phyloP scores from a whole-genome alignment of 768 basidiomycete species.

The Podaxis sp. region DNA sequence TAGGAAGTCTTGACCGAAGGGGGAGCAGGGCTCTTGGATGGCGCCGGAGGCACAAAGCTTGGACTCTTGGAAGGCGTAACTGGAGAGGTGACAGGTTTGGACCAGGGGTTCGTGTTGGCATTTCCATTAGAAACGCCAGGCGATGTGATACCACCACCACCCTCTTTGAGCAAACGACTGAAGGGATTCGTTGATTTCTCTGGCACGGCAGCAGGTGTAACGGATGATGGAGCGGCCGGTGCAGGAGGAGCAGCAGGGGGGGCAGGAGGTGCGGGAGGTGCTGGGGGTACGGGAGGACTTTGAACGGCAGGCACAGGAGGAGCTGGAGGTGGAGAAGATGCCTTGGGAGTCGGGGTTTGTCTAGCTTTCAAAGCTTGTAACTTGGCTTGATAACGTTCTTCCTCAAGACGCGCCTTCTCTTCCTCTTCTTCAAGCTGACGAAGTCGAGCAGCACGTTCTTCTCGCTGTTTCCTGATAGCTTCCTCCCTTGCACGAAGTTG shows the following conservation, averaged over 20 bases:
- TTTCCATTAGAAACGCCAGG: slow-evolving; percentile 36
- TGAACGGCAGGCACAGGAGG: slow-evolving; percentile 33
- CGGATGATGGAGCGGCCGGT: slow-evolving; percentile 27
- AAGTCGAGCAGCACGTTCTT: slow-evolving; percentile 68
- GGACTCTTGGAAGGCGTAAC: slow-evolving; percentile 26
- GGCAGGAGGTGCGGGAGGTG: slow-evolving; percentile 20
- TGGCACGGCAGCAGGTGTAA: slow-evolving; percentile 26
- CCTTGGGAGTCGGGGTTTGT: slow-evolving; percentile 21
- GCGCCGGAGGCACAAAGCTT: slow-evolving; percentile 27
- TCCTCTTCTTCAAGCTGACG: slow-evolving; percentile 62
- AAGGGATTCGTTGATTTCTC: slow-evolving; percentile 81
- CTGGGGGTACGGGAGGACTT: slow-evolving; percentile 29
- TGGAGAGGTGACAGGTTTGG: slow-evolving; percentile 31
- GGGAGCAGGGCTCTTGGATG: slow-evolving; percentile 52
- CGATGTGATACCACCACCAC: slow-evolving; percentile 28
- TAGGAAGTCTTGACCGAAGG: slow-evolving; percentile 54
- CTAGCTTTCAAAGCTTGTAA: slow-evolving; percentile 36
- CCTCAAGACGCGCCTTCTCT: slow-evolving; percentile 32
- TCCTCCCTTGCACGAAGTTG: slow-evolving; percentile 67
- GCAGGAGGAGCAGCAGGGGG: slow-evolving; percentile 23
- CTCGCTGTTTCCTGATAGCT: slow-evolving; percentile 66
- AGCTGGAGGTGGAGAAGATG: slow-evolving; percentile 29
- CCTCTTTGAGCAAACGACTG: slow-evolving; percentile 59
- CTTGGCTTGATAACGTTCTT: slow-evolving; percentile 36
- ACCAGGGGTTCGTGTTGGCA: slow-evolving; percentile 68